Evolutionary conservation across 164 flowering plant genomes (phyloP).

Genomic region (Stephania yunnanensis): DNA sequence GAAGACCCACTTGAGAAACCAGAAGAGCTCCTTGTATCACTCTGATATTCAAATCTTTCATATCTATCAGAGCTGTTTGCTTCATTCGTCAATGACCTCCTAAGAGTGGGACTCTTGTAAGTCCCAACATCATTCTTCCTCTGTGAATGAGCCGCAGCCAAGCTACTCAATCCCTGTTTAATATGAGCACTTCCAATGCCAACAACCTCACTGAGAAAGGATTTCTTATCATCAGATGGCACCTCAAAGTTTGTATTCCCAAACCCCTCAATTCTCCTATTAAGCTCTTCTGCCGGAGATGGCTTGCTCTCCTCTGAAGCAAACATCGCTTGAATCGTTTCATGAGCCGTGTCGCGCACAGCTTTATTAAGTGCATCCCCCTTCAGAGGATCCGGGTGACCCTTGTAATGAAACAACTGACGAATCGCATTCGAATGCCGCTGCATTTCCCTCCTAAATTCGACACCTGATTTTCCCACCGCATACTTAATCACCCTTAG

Average conservation of each 20-base stretch:
- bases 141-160: conserved; percentile 55
- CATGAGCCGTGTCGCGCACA: conserved; percentile 89
- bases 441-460: conserved; percentile 96
- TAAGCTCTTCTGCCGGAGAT: conserved; percentile 51
- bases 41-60: conserved; percentile 40
- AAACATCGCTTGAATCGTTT: conserved; percentile 74
- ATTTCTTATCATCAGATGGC: conserved; percentile 73
- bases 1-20: conserved; percentile 30
- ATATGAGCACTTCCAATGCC: conserved; percentile 88
- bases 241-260: conserved; percentile 75
- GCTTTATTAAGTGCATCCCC: conserved; percentile 95
- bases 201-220: conserved; percentile 92
- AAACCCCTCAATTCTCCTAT: conserved; percentile 80
- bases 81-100: conserved; percentile 71
- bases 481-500: conserved; percentile 84
- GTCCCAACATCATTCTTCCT: conserved; percentile 66
- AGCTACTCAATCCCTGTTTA: conserved; percentile 66
- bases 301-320: conserved; percentile 62
- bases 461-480: conserved; percentile 90
- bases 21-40: conserved; percentile 33
- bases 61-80: conserved; percentile 42
- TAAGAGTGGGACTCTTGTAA: conserved; percentile 76
- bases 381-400: conserved; percentile 75
- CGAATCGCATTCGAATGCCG: conserved; percentile 75
- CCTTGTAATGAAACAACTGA: conserved; percentile 84